phyloP scores from a whole-genome alignment of 2,329 filamentous ascomycete species.

The Ophiosphaerella korrae region DNA sequence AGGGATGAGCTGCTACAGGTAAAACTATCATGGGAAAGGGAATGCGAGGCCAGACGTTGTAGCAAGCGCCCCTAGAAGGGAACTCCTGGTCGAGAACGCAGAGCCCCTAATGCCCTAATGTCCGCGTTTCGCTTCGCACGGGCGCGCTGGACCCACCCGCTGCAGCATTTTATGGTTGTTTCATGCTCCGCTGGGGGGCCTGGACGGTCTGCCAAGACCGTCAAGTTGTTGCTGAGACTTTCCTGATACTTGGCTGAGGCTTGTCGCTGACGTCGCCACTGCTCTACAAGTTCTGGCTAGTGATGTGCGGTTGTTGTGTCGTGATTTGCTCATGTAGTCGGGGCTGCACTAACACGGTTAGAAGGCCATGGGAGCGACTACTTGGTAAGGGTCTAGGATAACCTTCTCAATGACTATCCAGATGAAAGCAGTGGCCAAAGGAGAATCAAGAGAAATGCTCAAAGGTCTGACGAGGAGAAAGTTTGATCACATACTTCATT shows the following conservation, averaged over 20 bases:
- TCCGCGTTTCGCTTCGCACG: not conserved
- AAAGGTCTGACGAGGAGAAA: not conserved
- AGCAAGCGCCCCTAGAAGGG: not conserved
- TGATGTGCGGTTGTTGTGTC: not conserved
- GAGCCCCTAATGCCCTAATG: not conserved
- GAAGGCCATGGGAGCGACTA: no score
- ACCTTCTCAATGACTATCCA: no score
- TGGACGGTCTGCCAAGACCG: slow-evolving; percentile 16
- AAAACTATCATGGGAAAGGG: no score
- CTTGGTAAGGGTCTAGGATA: no score
- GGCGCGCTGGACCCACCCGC: slow-evolving; percentile 2
- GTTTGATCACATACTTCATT: slow-evolving; percentile 4
- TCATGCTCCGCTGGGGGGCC: slow-evolving; percentile 17
- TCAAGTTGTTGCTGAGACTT: slow-evolving; percentile 26
- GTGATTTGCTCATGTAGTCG: not conserved
- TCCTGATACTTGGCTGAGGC: slow-evolving; percentile 24
- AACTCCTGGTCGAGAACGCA: not conserved
- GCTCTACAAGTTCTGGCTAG: not conserved
- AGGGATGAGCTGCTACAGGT: no score
- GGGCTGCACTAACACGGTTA: not conserved
- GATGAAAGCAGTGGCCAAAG: not conserved
- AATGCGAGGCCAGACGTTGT: no score
- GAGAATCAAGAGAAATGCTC: not conserved
- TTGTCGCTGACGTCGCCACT: slow-evolving; percentile 9
- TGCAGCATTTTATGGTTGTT: slow-evolving; percentile 7